Evolutionary conservation across 2,329 filamentous ascomycete species (phyloP), one percentile per base, ranked within the genome.

Genomic region (Phialocephala subalpina): DNA sequence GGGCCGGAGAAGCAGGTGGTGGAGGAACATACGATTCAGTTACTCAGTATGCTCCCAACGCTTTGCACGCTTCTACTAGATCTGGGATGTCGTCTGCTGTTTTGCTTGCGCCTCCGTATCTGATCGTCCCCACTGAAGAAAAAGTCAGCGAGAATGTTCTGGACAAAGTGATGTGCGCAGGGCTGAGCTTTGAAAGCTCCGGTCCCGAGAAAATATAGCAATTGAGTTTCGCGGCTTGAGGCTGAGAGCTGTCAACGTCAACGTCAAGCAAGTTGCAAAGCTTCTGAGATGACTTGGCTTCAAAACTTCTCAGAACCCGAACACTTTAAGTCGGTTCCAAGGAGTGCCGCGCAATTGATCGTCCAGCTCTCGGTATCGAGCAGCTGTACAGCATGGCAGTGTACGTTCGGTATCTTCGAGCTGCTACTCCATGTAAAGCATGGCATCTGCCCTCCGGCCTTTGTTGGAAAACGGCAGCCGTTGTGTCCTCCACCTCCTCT

Each of bases 71-170:
- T 42, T 82, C 80, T 53, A 80, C 80, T 66, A 89, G 83, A 70
- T 88, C 81, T 9, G 84, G 80, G 27, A 88, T 72, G 36, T 88
- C 85, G 73, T 86, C 84, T 27, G 86, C 83, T 18, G 82, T 81
- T 58, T 73, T 73, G 22, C 81, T 82, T 66, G 83, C 77, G 64
- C 82, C 79, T 14, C 80, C 81, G 86, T 86, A 90, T 67, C 79
- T 79, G 4, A 90, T 82, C 3, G 78, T 74, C 1, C 74, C 74
- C 63, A 70, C 68, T 70, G 18, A 6, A 27, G 53, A 14, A 57
- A n/a, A 52, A 27, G 49, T 69, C 22, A 65, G 58, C 29, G 25
- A 12, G 25, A 33, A 29, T 33, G 49, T 53, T 53, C 49, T 53
- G 8, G 49, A 53, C 49, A 33, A 53, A 7, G 14, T 29, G 49